Percentiles rank a stretch among this genome's conserved stretches.
Evolutionary conservation across 805 yeast species (phyloP).

Genomic region (Candida mattraensis): DNA sequence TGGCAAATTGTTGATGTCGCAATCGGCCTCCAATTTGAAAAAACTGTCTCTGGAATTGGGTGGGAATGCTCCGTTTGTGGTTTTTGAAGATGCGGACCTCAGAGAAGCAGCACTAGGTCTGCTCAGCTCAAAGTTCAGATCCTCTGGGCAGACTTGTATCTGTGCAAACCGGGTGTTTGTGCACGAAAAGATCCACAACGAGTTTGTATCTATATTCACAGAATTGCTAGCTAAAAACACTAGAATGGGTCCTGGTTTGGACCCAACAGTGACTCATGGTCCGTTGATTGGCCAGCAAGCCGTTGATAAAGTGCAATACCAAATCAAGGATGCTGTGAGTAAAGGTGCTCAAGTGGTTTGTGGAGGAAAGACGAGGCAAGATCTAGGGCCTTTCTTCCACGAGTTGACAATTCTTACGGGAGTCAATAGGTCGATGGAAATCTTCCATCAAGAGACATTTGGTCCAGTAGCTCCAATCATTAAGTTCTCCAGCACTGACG

Average conservation of each 20-base stretch:
- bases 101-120: constrained; percentile 63
- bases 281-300: constrained; percentile 66
- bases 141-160: constrained; percentile 78
- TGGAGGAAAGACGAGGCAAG: constrained; percentile 59
- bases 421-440: constrained; percentile 54
- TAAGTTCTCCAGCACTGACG: constrained; percentile 53
- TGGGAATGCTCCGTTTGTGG: constrained; percentile 78
- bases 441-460: constrained; percentile 67
- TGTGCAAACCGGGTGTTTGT: constrained; percentile 71
- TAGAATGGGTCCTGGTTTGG: constrained; percentile 63
- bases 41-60: constrained; percentile 74
- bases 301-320: constrained; percentile 53
- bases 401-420: constrained; percentile 63
- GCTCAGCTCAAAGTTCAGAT: constrained; percentile 64
- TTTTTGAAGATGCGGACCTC: constrained; percentile 68
- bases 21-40: constrained; percentile 60
- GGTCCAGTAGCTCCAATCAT: constrained; percentile 76
- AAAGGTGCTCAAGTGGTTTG: constrained; percentile 58
- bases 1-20: constrained; percentile 64
- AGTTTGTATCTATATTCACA: constrained; percentile 49
- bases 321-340: constrained; percentile 60
- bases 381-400: constrained; percentile 65
- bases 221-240: constrained; percentile 42
- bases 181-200: constrained; percentile 59
- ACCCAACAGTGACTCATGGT: constrained; percentile 61